Percentiles rank a stretch among this genome's conserved stretches.
These are phyloP conservation scores for Adenanthera pavonina DNA, from an alignment of 306 rosid genomes.

Conservation along the genomic window DNA sequence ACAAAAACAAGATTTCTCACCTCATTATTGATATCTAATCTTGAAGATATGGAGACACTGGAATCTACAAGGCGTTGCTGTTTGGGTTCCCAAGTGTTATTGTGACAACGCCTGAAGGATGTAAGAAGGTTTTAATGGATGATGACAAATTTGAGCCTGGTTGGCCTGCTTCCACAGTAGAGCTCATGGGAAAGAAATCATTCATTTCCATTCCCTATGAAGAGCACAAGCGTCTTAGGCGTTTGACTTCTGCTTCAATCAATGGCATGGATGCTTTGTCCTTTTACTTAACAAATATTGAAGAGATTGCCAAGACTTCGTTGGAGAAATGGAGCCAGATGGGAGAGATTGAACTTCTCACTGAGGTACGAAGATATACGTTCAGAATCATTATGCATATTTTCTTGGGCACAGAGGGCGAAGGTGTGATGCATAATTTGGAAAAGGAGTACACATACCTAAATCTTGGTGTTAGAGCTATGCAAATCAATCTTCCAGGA, in stretches of 20 bases:
- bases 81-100: constrained; percentile 77
- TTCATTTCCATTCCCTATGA: constrained; percentile 62
- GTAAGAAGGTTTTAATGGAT: constrained; percentile 68
- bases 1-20: background rate
- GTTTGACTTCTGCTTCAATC: constrained; percentile 73
- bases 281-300: constrained; percentile 60
- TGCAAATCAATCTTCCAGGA: constrained; percentile 79
- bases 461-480: constrained; percentile 74
- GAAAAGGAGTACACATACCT: constrained; percentile 70
- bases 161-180: constrained; percentile 76
- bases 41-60: constrained; percentile 70
- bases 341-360: constrained; percentile 74
- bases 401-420: constrained; percentile 70
- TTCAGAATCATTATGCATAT: constrained; percentile 69
- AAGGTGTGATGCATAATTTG: constrained; percentile 55
- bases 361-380: constrained; percentile 61
- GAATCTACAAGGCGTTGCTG: constrained; percentile 77
- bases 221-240: constrained; percentile 78
- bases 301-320: constrained; percentile 45
- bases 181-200: constrained; percentile 74
- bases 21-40: background rate
- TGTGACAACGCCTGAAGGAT: constrained; percentile 68
- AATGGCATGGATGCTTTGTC: constrained; percentile 76
- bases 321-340: constrained; percentile 64
- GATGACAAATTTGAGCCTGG: constrained; percentile 71